Conservation (phyloP, 768 basidiomycete genomes). For the Ramaria rubella region DNA sequence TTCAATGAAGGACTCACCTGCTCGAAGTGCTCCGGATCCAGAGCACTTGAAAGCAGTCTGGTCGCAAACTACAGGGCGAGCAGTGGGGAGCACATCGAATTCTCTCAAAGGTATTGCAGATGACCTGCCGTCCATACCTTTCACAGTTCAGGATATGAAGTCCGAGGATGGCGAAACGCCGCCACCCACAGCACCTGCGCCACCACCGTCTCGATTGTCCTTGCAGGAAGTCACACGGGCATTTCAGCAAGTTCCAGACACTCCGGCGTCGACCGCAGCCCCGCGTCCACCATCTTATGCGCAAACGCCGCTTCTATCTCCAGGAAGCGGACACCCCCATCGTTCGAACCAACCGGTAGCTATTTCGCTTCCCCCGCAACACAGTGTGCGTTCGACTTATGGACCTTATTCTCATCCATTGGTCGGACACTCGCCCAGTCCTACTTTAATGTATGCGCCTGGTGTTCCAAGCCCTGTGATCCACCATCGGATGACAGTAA, state of each 20-base stretch:
- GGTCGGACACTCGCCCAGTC: slow-evolving; percentile 65
- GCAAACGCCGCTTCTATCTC: slow-evolving; percentile 6
- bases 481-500: slow-evolving; percentile 40
- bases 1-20: slow-evolving; percentile 59
- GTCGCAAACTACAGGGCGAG: slow-evolving; percentile 61
- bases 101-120: slow-evolving; percentile 81
- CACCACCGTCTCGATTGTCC: slow-evolving; percentile 65
- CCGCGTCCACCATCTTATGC: slow-evolving; percentile 11
- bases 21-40: slow-evolving; percentile 60
- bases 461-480: slow-evolving; percentile 59
- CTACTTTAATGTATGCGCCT: slow-evolving; percentile 52
- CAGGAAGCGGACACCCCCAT: slow-evolving; percentile 10
- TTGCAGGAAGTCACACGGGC: slow-evolving; percentile 77
- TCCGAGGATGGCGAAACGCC: slow-evolving; percentile 81
- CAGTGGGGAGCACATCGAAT: slow-evolving; percentile 66
- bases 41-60: slow-evolving; percentile 81
- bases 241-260: slow-evolving; percentile 77
- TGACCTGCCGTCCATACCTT: slow-evolving; percentile 72
- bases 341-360: slow-evolving; percentile 13
- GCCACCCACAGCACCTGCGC: slow-evolving; percentile 49
- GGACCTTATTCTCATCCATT: slow-evolving; percentile 59
- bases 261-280: slow-evolving; percentile 35
- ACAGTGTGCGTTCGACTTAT: slow-evolving; percentile 50
- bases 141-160: slow-evolving; percentile 79
- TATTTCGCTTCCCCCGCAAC: slow-evolving; percentile 38